Base-by-base conservation (phyloP, 1,284 basidiomycete genomes). In the Ceratobasidium sp. region DNA sequence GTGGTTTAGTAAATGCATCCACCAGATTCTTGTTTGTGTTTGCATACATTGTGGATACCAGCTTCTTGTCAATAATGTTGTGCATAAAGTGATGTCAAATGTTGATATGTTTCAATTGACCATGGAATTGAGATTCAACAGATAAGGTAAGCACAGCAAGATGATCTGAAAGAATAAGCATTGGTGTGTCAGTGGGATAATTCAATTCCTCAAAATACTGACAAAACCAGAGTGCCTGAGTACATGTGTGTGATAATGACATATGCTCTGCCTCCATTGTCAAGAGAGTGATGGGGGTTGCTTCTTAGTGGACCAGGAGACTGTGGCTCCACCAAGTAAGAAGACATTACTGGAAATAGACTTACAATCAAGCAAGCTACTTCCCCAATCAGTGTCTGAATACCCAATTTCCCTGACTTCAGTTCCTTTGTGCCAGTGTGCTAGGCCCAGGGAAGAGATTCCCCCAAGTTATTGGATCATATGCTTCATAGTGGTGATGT, bases 401-500 rank as follows among this genome's bases (percentile, higher is more conserved):
- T 68, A 68, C 2, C 54, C 56, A 2, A 50, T 32, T 17, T 45
- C 56, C 12, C 35, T 27, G n/a, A 43, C 22, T 17, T 40, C 42
- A 15, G 7, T 32, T 4, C 32, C 15, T n/a, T 38, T 29, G 8
- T 42, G 40, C 3, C 27, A 3, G 27, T 22, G 68, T 0, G 22
- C 38, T 12, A 70, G 43, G 12, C 65, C 65, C 25, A 17, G 15
- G 35, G 47, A 40, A n/a, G 49, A 12, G 0, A 79, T 80, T 0
- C 75, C 76, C 20, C 75, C 75, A 7, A 81, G 71, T 67, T 80
- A 81, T 0, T 76, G 58, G 2, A 81, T 68, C 1, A 82, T 55
- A 35, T 75, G 77, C 69, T 80, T 79, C 20, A 79, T 68, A 5
- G 76, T 77, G 27, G 65, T 69, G 77, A 78, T 80, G 64, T 82